phyloP scores from a whole-genome alignment of 1,139 yeast genomes.

The Nadsonia starkeyi-henricii region DNA sequence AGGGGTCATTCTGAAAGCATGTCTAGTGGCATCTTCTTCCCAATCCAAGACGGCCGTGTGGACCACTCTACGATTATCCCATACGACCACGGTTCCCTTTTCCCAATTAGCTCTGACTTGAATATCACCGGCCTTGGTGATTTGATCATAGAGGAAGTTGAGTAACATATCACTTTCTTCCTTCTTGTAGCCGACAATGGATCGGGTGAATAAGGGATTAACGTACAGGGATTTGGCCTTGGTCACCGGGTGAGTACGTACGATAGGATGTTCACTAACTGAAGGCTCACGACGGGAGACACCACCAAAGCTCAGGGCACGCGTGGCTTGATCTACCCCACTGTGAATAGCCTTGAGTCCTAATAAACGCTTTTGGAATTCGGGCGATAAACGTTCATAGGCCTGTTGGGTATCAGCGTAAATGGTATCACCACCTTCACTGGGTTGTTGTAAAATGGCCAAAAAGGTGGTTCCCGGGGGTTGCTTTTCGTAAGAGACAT shows the following conservation, averaged over 20 bases:
- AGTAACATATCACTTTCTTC: slow-evolving; percentile 42
- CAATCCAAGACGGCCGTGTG: slow-evolving; percentile 42
- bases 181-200: slow-evolving; percentile 39
- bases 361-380: slow-evolving; percentile 34
- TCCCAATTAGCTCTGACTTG: slow-evolving; percentile 48
- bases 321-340: slow-evolving; percentile 36
- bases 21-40: slow-evolving; percentile 14
- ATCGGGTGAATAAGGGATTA: slow-evolving; percentile 39
- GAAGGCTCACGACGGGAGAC: slow-evolving; percentile 39
- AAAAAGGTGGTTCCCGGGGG: slow-evolving; percentile 49
- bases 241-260: slow-evolving; percentile 48
- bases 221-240: slow-evolving; percentile 38
- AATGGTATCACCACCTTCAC: slow-evolving; percentile 47
- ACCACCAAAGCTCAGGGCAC: slow-evolving; percentile 32
- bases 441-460: slow-evolving; percentile 38
- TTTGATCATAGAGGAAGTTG: slow-evolving; percentile 35
- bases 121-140: slow-evolving; percentile 36
- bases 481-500: slow-evolving; percentile 45
- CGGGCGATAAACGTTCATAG: slow-evolving; percentile 42
- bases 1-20: slow-evolving; percentile 23
- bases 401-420: slow-evolving; percentile 44
- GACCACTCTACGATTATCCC: slow-evolving; percentile 56
- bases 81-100: slow-evolving; percentile 40
- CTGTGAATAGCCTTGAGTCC: slow-evolving; percentile 41
- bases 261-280: slow-evolving; percentile 38